Percentiles rank a stretch among this genome's conserved stretches.
phyloP scores from a whole-genome alignment of 225 moss, liverwort and hornwort species.

The Neckera pumila region DNA sequence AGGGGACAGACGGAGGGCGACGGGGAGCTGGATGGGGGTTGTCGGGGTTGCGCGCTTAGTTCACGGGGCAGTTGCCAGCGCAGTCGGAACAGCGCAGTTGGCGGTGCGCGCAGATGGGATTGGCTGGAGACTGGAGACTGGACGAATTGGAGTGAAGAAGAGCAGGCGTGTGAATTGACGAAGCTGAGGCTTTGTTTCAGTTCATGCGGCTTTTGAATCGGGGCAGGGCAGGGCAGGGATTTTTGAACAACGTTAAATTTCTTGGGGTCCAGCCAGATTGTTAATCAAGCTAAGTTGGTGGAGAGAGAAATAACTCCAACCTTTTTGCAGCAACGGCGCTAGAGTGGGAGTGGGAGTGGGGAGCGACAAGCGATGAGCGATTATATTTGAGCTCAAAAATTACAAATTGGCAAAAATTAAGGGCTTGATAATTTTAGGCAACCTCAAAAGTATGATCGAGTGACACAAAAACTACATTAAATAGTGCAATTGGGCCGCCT shows the following conservation, averaged over 20 bases:
- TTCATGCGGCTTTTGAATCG: background rate
- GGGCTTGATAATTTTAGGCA: background rate
- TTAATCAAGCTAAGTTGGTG: background rate
- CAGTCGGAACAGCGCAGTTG: slow-evolving; percentile 9
- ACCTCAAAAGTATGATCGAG: background rate
- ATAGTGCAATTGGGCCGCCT: too few species aligned
- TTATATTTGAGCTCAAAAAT: too few species aligned
- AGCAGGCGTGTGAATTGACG: background rate
- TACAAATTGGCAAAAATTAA: background rate
- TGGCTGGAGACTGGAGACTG: background rate
- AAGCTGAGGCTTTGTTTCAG: background rate
- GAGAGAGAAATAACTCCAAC: background rate
- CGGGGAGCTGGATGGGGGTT: background rate
- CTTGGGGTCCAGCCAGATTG: background rate
- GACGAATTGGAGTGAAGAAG: background rate
- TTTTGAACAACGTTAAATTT: background rate
- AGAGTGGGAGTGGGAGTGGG: too few species aligned
- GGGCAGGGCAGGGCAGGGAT: background rate
- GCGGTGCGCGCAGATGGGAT: slow-evolving; percentile 2
- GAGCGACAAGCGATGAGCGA: too few species aligned
- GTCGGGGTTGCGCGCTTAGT: background rate
- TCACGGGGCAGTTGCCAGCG: slow-evolving; percentile 3
- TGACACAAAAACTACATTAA: background rate
- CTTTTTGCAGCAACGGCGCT: too few species aligned
- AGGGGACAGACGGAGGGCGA: background rate